Percentiles rank a stretch among this genome's conserved stretches.
phyloP scores from a whole-genome alignment of 2,329 filamentous ascomycete genomes.

The Aspergillus viridinutans region DNA sequence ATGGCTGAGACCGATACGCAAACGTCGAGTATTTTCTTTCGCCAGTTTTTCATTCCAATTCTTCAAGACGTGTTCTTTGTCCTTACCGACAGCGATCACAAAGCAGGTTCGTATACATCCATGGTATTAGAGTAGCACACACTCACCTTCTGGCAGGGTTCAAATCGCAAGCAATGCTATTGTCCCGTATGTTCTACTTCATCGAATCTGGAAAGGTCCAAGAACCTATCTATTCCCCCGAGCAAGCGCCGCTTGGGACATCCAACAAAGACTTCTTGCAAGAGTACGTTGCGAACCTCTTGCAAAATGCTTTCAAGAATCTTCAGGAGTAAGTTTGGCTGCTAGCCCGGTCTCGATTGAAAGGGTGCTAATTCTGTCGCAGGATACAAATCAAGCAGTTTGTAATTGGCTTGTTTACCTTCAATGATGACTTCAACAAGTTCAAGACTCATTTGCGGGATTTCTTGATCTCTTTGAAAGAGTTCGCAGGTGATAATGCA shows the following conservation, averaged over 20 bases:
- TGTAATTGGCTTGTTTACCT: slow-evolving; percentile 80
- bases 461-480: slow-evolving; percentile 95
- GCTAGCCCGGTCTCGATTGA: not conserved
- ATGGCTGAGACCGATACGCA: slow-evolving; percentile 85
- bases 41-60: slow-evolving; percentile 93
- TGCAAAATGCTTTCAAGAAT: slow-evolving; percentile 90
- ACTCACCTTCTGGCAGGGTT: slow-evolving; percentile 54
- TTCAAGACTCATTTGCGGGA: slow-evolving; percentile 96
- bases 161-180: slow-evolving; percentile 91
- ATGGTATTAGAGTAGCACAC: not conserved
- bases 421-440: slow-evolving; percentile 83
- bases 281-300: slow-evolving; percentile 77
- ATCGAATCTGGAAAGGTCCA: slow-evolving; percentile 87
- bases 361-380: slow-evolving; percentile 33
- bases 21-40: slow-evolving; percentile 94
- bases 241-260: slow-evolving; percentile 78
- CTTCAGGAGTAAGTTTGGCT: slow-evolving; percentile 68
- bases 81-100: slow-evolving; percentile 94
- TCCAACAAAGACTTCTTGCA: slow-evolving; percentile 86
- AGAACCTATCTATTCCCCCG: slow-evolving; percentile 80
- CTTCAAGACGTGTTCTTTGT: slow-evolving; percentile 98
- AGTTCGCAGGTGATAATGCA: slow-evolving; percentile 92
- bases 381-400: slow-evolving; percentile 85
- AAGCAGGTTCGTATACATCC: slow-evolving; percentile 59
- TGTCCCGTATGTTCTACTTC: slow-evolving; percentile 95